Base-by-base conservation (phyloP, 345 rosid species). In the Toxicodendron radicans region DNA sequence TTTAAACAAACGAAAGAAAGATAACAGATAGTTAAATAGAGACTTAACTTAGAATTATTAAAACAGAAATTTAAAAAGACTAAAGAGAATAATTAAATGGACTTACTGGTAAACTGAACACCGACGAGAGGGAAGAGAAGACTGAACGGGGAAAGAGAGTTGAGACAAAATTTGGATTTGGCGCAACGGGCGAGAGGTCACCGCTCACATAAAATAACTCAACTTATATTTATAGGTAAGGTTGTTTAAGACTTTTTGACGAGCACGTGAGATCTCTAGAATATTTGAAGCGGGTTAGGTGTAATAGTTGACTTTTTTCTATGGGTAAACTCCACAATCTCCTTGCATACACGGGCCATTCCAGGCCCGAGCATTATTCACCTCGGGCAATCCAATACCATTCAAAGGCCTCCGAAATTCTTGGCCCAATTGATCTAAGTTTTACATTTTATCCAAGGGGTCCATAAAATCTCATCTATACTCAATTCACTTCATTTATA, bases 181-280 rank as follows among this genome's bases (percentile, higher is more conserved):
- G 73, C 51, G 63, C 51, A 54, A 57, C 13, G 17, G 63, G 20
- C 48, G 52, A 69, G 52, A 38, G 63, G 57, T 56, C 63, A 69
- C 63, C 63, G 73, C 52, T 21, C 18, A 1, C 35, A 33, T 16
- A 20, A 32, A 10, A 14, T 0, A 12, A 0, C 4, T 10, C 17
- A 60, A 30, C 43, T 4, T 33, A 41, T 17, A 46, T 64, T 64
- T 45, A 64, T 23, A 7, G 43, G 67, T 9, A 18, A 3, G 27
- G 12, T 63, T n/a, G 27, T 38, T 2, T n/a, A 46, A 18, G 51
- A 10, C 51, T 10, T 63, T 41, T 64, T 41, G 5, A 1, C 1
- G 17, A 2, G 30, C 67, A 41, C 67, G 51, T 63, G 67, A 63
- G 16, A 30, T 32, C 2, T 3, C 4, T 16, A 5, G 7, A 4